These are phyloP conservation scores for Dactylonectria macrodidyma DNA, from an alignment of 2,329 filamentous ascomycete genomes.

Conservation along the genomic window DNA sequence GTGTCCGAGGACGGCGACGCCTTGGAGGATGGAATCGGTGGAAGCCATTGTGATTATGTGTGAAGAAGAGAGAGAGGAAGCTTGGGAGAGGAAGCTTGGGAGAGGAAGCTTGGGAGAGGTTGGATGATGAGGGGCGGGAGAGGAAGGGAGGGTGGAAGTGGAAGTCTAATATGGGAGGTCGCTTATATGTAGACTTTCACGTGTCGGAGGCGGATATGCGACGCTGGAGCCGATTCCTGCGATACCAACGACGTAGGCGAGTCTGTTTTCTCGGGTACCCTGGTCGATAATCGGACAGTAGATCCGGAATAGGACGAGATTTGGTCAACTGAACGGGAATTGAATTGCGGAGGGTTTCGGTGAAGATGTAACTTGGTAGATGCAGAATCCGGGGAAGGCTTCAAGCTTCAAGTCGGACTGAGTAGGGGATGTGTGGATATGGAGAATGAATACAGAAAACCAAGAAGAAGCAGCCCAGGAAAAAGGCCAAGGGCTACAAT, in stretches of 20 bases:
- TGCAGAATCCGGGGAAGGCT: slow-evolving; percentile 14
- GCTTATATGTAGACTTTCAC: slow-evolving; percentile 50
- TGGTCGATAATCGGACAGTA: slow-evolving; percentile 25
- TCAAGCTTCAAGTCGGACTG: neutral
- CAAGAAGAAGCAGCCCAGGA: neutral
- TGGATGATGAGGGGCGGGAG: slow-evolving; percentile 23
- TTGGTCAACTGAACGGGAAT: neutral
- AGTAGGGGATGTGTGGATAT: slow-evolving; percentile 8
- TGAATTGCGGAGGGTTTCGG: neutral
- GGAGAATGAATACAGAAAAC: slow-evolving; percentile 7
- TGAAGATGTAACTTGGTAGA: neutral
- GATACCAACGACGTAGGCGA: slow-evolving; percentile 26
- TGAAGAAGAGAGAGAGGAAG: slow-evolving; percentile 10
- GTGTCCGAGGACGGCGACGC: slow-evolving; percentile 87
- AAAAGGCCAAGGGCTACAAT: slow-evolving; percentile 8
- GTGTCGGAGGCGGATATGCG: slow-evolving; percentile 48
- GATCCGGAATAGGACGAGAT: slow-evolving; percentile 12
- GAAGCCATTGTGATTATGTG: slow-evolving; percentile 69
- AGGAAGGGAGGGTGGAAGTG: slow-evolving; percentile 17
- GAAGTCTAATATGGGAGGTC: slow-evolving; percentile 33
- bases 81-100: neutral
- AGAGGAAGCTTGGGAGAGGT: slow-evolving; percentile 3
- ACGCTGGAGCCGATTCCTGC: slow-evolving; percentile 33
- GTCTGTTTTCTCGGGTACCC: slow-evolving; percentile 3
- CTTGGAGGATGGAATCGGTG: slow-evolving; percentile 84